Evolutionary conservation across 1,284 basidiomycete species (phyloP), one percentile per base, ranked within the genome.

Genomic region (Golubevia sp.): DNA sequence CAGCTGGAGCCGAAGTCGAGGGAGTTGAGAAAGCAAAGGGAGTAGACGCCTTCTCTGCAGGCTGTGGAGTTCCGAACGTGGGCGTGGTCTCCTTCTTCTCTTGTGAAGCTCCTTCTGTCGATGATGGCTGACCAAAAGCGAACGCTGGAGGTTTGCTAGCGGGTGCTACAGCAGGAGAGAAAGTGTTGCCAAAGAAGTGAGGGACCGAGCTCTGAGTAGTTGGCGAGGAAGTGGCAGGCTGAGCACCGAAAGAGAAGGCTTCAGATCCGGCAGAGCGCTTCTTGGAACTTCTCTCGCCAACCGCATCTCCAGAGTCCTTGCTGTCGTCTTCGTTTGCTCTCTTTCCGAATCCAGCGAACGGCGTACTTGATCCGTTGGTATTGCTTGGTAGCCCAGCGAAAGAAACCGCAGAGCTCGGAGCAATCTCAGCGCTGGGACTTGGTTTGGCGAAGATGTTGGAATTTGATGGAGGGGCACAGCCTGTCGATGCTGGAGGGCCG

Each of bases 81-180:
- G 21, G 61, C 25, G 13, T 24, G 25, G 56, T 49, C 3, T 18
- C 21, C 23, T 66, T 54, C 24, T 67, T 56, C 49, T 55, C 49
- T 2, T 51, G 51, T 18, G 30, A 25, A 7, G n/a, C 18, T 38
- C 48, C 64, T 59, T 48, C 70, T 44, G 21, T 60, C 4, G 67
- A 15, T 8, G 61, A 5, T 51, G 53, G 11, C 50, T 20, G 25
- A 2, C 54, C 30, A 30, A 55, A 44, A 49, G 59, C 53, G 13
- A 71, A 69, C 58, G 65, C 66, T 15, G 59, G 58, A 44, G 38
- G 13, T 13, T 18, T 44, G 18, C 38, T 44, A 44, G 38, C 38
- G 11, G 38, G 38, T 13, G 38, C 18, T 44, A 18, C 11, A 44
- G 38, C 38, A 13, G 38, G 13, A 44, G 38, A 13, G 18, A 18